These are phyloP conservation scores for Wickerhamiella parazyma DNA, from an alignment of 805 yeast species.

Conservation along the genomic window DNA sequence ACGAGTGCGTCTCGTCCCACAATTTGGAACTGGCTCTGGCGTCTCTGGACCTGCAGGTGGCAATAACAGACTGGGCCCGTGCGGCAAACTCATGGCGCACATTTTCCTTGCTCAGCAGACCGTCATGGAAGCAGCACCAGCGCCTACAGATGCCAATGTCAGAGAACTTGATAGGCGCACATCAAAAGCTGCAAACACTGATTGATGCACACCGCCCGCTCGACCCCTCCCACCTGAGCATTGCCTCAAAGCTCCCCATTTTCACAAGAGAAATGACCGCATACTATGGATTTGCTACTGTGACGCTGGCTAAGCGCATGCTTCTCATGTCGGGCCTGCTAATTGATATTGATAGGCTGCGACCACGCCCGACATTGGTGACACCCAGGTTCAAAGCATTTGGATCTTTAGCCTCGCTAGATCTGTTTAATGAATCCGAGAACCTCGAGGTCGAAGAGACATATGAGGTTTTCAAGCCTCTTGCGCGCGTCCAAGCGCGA, in stretches of 20 bases:
- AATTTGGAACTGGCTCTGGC: background rate
- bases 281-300: constrained; percentile 6
- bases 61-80: background rate
- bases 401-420: background rate
- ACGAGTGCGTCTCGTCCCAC: background rate
- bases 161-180: background rate
- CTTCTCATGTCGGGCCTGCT: constrained; percentile 7
- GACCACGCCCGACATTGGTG: constrained; percentile 14
- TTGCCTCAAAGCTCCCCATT: background rate
- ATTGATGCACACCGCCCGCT: background rate
- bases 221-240: background rate
- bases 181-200: background rate
- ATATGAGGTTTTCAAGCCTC: constrained; percentile 5
- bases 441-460: background rate
- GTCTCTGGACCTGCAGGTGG: background rate
- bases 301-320: constrained; percentile 4
- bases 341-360: constrained; percentile 11
- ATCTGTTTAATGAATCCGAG: constrained; percentile 1
- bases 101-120: background rate
- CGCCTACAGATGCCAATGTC: background rate
- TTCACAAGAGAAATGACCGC: constrained; percentile 4
- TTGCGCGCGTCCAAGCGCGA: constrained; percentile 13
- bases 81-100: constrained; percentile 5
- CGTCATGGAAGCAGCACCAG: background rate
- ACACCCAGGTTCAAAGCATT: constrained; percentile 8